Evolutionary conservation across 2,329 filamentous ascomycete species (phyloP), one percentile per base, ranked within the genome.

Genomic region (Fusarium equiseti): DNA sequence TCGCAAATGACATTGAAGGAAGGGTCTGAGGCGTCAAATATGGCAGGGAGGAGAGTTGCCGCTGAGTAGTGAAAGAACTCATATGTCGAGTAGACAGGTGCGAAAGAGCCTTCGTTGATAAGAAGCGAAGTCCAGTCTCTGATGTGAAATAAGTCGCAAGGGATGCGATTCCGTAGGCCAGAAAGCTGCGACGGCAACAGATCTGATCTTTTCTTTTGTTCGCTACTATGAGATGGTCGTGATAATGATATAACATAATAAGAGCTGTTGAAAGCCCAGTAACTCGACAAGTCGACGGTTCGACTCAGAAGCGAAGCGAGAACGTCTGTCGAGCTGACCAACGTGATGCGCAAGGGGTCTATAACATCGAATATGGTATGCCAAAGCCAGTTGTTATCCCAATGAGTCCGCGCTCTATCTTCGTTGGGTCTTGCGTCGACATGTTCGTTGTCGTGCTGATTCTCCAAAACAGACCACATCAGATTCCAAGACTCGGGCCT

Each of bases 21-120:
- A 48, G 79, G 73, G 69, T 82, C 80, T 35, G 82, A 78, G 49
- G 78, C 72, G 20, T 84, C 84, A 20, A 87, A 76, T 8, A 89
- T 79, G 15, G 85, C 83, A 24, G 83, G 83, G 3, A 92, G 80
- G 59, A 92, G 83, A 16, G 89, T 89, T 0, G 89, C 90, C 9
- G 91, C 86, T 3, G 85, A 83, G 46, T 89, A 88, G 38, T 90
- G 83, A 74, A 91, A 92, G 79, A 90, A 93, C 73, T 93, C 90
- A 77, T 93, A 91, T 6, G 88, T 89, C 49, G 86, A 86, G 79
- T 93, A 95, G 8, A 89, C 90, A 61, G 86, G 85, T n/a, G 91
- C 85, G 7, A 89, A 93, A 0, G 91, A 93, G 11, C 91, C 91
- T 80, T 95, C 92, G 76, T 95, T 95, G 69, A 94, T 87, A 3